Percentiles rank a stretch among this genome's conserved stretches.
Conservation (phyloP, 1,139 yeast species). For the Diutina neorugosa region DNA sequence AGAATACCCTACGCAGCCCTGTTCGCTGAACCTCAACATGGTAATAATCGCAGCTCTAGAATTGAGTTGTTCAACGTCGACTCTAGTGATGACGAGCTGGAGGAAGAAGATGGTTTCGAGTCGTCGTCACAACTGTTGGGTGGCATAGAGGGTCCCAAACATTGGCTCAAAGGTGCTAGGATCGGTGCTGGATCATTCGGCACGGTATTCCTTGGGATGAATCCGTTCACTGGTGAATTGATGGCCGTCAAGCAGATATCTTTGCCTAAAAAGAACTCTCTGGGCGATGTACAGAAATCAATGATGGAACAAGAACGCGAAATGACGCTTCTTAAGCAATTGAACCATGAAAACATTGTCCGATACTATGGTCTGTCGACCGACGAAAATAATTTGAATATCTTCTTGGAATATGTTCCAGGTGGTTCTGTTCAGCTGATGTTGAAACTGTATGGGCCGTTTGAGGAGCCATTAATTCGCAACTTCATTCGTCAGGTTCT, state of each 20-base stretch:
- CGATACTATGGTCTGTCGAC: conserved; percentile 79
- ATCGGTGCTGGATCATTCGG: conserved; percentile 96
- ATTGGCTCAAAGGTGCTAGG: conserved; percentile 86
- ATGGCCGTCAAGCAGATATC: conserved; percentile 97
- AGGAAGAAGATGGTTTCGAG: conserved; percentile 22
- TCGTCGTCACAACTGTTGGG: conserved; percentile 13
- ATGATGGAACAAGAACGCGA: conserved; percentile 87
- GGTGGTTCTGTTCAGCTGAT: conserved; percentile 92
- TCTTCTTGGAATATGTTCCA: conserved; percentile 88
- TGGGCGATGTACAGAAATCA: conserved; percentile 32
- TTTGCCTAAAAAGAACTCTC: conserved; percentile 29
- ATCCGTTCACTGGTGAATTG: conserved; percentile 82
- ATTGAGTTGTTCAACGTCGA: conserved; percentile 38
- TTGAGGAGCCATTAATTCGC: conserved; percentile 79
- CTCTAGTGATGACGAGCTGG: conserved; percentile 25
- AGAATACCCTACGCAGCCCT: conserved; percentile 17
- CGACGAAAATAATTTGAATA: conserved; percentile 59
- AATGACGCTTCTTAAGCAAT: conserved; percentile 62
- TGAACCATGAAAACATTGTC: conserved; percentile 88
- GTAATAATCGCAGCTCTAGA: conserved; percentile 29
- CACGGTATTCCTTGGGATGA: conserved; percentile 84
- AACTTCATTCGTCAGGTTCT: conserved; percentile 78
- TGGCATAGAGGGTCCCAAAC: conserved; percentile 23
- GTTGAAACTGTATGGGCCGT: conserved; percentile 79
- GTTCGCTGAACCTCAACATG: conserved; percentile 9